These are phyloP conservation scores for Lactuca sativa DNA, from an alignment of 129 eudicot genomes.

Conservation along the genomic window DNA sequence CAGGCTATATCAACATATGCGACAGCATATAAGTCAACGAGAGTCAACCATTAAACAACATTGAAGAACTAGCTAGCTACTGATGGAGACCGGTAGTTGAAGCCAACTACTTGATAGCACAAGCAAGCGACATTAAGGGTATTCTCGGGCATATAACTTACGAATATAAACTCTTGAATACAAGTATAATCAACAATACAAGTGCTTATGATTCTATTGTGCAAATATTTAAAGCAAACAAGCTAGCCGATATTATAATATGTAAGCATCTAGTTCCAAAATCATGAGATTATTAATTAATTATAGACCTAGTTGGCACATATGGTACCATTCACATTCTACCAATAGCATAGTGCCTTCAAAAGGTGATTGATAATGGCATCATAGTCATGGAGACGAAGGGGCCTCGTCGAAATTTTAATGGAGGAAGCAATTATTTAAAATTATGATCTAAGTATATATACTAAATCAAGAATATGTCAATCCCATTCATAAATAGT, in stretches of 20 bases:
- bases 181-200: neutral
- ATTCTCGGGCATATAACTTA: conserved; percentile 8
- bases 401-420: conserved; percentile 18
- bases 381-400: conserved; percentile 31
- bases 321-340: conserved; percentile 25
- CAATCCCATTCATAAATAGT: conserved; percentile 27
- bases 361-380: conserved; percentile 31
- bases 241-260: neutral
- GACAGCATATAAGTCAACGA: neutral
- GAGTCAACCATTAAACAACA: no score
- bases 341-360: conserved; percentile 7
- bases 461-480: conserved; percentile 14
- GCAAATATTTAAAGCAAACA: neutral
- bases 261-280: conserved; percentile 10
- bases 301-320: conserved; percentile 11
- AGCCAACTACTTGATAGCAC: neutral
- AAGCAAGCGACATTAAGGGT: neutral
- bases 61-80: no score
- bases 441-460: conserved; percentile 25
- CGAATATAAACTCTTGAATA: conserved; percentile 1
- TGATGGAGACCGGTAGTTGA: no score
- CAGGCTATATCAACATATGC: no score
- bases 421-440: conserved; percentile 35
- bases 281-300: conserved; percentile 11
- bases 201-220: conserved; percentile 5